Evolutionary conservation across 1,284 basidiomycete genomes (phyloP).

Genomic region (Ganoderma lingzhi): DNA sequence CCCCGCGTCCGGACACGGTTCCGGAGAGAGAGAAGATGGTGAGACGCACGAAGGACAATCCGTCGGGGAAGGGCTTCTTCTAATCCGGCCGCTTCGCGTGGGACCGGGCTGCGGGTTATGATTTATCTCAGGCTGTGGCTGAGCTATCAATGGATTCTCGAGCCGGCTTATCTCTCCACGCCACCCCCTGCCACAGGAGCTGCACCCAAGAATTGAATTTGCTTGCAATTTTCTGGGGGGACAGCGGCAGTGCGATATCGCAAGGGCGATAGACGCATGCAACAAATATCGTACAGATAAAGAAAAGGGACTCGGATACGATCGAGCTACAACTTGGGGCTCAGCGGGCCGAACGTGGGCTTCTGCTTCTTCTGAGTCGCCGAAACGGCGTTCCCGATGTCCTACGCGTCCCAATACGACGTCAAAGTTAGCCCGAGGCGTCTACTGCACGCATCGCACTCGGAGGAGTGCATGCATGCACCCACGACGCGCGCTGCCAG

Average conservation of each 20-base stretch:
- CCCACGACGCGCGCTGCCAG: neutral
- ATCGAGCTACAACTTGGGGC: slow-evolving; percentile 21
- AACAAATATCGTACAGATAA: neutral
- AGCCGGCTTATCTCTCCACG: neutral
- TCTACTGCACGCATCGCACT: neutral
- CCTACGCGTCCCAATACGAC: slow-evolving; percentile 29
- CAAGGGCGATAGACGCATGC: neutral
- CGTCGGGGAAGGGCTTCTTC: neutral
- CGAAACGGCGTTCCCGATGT: slow-evolving; percentile 36
- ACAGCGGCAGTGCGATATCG: neutral
- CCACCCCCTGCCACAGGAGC: neutral
- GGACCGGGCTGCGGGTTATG: neutral
- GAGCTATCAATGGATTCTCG: neutral
- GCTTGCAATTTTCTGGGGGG: no score
- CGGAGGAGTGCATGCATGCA: neutral
- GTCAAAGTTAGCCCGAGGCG: slow-evolving; percentile 2
- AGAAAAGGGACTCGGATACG: neutral
- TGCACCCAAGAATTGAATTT: no score
- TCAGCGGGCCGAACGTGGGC: slow-evolving; percentile 35
- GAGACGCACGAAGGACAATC: neutral
- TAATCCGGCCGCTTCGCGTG: neutral
- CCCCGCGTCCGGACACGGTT: neutral
- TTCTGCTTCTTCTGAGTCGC: slow-evolving; percentile 36
- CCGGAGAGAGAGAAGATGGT: neutral
- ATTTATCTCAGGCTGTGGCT: neutral